A percentile compares a stretch with the other conserved stretches of the same genome.
Conservation (phyloP, 495 filamentous ascomycete species). For the Copromyces sp. region DNA sequence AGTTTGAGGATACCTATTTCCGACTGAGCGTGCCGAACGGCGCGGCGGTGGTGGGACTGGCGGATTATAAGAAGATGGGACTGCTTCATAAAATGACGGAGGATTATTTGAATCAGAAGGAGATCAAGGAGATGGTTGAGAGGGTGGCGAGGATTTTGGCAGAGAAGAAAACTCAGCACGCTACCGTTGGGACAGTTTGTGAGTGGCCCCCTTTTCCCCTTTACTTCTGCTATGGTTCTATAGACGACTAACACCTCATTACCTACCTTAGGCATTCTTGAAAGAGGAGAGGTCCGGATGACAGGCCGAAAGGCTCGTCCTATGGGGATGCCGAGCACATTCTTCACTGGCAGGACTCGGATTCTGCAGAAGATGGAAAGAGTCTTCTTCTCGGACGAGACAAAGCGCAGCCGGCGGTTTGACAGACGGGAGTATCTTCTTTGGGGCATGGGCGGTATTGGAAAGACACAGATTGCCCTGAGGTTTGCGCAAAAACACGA, state of each 20-base stretch:
- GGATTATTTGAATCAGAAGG: background rate
- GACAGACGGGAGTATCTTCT: slow-evolving; percentile 9
- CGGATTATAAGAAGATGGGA: slow-evolving; percentile 7
- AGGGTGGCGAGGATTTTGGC: no score
- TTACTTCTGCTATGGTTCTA: no score
- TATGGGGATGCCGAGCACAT: background rate
- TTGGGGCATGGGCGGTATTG: slow-evolving; percentile 12
- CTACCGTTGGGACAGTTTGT: no score
- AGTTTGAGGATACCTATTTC: slow-evolving; percentile 4
- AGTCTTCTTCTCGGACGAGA: background rate
- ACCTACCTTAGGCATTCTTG: no score
- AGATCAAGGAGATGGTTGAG: background rate
- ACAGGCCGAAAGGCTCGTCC: background rate
- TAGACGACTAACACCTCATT: no score
- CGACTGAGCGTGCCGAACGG: slow-evolving; percentile 42
- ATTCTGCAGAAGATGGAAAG: slow-evolving; percentile 5
- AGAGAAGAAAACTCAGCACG: no score
- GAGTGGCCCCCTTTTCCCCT: no score
- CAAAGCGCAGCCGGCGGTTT: background rate
- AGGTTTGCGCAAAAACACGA: slow-evolving; percentile 1
- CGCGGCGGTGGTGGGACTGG: slow-evolving; percentile 56
- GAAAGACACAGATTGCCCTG: slow-evolving; percentile 16
- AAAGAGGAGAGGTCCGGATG: no score
- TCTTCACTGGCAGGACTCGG: slow-evolving; percentile 14
- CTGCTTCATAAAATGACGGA: slow-evolving; percentile 6